Percentiles rank a stretch among this genome's conserved stretches.
These are phyloP conservation scores for Stellera chamaejasme DNA, from an alignment of 345 rosid genomes.

Conservation along the genomic window DNA sequence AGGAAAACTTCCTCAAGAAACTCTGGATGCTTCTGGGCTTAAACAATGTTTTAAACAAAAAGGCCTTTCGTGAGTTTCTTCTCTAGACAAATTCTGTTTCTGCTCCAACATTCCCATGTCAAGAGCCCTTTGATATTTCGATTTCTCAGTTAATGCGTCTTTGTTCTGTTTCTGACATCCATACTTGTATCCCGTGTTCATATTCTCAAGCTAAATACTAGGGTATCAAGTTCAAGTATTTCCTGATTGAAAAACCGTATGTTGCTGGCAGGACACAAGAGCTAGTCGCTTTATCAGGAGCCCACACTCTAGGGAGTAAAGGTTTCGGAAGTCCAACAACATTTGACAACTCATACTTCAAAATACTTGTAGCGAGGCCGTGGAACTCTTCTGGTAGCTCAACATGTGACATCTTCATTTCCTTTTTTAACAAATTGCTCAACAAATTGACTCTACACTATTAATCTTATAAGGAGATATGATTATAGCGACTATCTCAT, in stretches of 20 bases:
- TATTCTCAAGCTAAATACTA: neutral
- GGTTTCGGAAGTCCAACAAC: slow-evolving; percentile 69
- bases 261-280: slow-evolving; percentile 51
- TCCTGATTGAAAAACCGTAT: neutral
- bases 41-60: slow-evolving; percentile 71
- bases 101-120: neutral
- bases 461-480: no score
- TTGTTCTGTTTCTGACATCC: neutral
- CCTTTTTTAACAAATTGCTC: no score
- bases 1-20: slow-evolving; percentile 73
- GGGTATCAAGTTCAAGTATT: neutral
- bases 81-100: neutral
- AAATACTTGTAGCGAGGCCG: slow-evolving; percentile 77
- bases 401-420: slow-evolving; percentile 3
- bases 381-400: slow-evolving; percentile 63
- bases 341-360: slow-evolving; percentile 82
- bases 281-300: slow-evolving; percentile 81
- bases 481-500: no score
- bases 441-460: no score
- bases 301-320: slow-evolving; percentile 86
- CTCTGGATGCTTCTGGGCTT: slow-evolving; percentile 58
- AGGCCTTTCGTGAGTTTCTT: slow-evolving; percentile 78
- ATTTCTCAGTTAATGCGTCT: no score
- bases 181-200: neutral
- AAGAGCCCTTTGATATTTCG: neutral